A percentile compares a stretch with the other conserved stretches of the same genome.
Evolutionary conservation across 78 protist genomes (phyloP).

Genomic region (Planoprotostelium fungivorum): DNA sequence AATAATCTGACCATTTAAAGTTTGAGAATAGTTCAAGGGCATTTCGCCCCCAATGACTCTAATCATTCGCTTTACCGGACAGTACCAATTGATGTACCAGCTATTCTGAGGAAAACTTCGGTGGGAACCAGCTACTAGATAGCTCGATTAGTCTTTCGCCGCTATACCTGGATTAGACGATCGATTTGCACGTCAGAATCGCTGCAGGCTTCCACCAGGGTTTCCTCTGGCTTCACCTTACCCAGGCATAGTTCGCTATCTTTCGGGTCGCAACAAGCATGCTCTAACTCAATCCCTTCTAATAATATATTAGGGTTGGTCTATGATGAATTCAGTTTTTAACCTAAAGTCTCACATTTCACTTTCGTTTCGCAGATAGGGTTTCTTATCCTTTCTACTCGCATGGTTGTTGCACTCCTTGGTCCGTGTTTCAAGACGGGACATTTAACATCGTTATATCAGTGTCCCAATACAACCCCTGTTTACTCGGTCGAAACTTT

Average conservation of each 20-base stretch:
- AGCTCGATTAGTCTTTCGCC: conserved; percentile 94
- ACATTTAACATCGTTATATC: conserved; percentile 14
- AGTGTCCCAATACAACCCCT: neutral
- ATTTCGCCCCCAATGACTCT: conserved; percentile 62
- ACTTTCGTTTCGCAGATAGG: conserved; percentile 74
- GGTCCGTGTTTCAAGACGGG: conserved; percentile 97
- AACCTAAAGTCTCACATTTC: conserved; percentile 3
- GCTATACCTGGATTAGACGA: conserved; percentile 88
- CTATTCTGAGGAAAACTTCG: conserved; percentile 91
- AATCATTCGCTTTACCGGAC: conserved; percentile 84
- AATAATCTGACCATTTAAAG: conserved; percentile 65
- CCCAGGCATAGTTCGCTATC: conserved; percentile 88
- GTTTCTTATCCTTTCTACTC: conserved; percentile 60
- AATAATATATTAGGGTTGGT: neutral
- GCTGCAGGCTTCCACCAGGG: conserved; percentile 86
- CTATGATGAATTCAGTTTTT: neutral
- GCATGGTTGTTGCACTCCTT: conserved; percentile 89
- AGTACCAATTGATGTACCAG: conserved; percentile 54
- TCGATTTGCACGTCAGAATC: conserved; percentile 93
- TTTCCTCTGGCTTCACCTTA: conserved; percentile 81
- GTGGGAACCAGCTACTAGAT: conserved; percentile 93
- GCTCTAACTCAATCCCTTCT: conserved; percentile 67
- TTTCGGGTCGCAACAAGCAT: conserved; percentile 80
- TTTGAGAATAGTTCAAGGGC: conserved; percentile 77
- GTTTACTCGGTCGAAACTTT: neutral